Evolutionary conservation across 768 basidiomycete genomes (phyloP), one percentile per base, ranked within the genome.

Genomic region (Coprinopsis sp.): DNA sequence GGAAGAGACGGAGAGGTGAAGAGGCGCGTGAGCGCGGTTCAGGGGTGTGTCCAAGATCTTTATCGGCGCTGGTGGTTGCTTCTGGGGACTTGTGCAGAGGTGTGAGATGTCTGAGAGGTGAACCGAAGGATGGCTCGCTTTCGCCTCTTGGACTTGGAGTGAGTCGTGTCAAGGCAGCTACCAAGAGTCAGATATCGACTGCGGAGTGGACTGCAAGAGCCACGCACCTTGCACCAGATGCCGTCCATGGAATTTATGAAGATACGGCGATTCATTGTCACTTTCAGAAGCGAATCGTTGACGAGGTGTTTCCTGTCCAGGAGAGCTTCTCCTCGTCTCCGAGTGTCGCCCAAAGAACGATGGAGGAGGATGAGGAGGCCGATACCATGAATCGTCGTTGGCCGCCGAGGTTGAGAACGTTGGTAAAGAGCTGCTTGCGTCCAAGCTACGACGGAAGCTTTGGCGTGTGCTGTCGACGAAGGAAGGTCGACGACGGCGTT

Each of bases 1-100:
- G 74, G 13, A 86, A 68, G 14, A 81, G 65, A 8, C 82, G 76
- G 0, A 85, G 64, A 1, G 86, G 84, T 1, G 84, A 86, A 0
- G 69, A 60, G 1, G 66, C 62, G 6, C 81, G 72, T 14, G 78
- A 79, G n/a, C 76, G 75, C 6, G 73, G 69, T 13, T 70, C 70
- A 3, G 80, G 72, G 72, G 72, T 0, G 76, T 68, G 12, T 54
- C 54, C 12, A 44, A 57, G 22, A 51, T 23, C 22, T 23, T 19
- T 23, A 6, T 23, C 6, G 12, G 22, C 19, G 18, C 34, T 19
- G 18, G 18, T 7, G 34, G 18, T 11, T 42, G 54, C 5, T 47
- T 56, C 1, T 54, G 47, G 25, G 61, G 56, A 13, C 62, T 63
- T 8, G 45, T 34, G 16, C 59, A 57, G 39, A 56, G 59, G 41